phyloP scores from a whole-genome alignment of 176 grass and related monocot species.

The Avena eriantha region DNA sequence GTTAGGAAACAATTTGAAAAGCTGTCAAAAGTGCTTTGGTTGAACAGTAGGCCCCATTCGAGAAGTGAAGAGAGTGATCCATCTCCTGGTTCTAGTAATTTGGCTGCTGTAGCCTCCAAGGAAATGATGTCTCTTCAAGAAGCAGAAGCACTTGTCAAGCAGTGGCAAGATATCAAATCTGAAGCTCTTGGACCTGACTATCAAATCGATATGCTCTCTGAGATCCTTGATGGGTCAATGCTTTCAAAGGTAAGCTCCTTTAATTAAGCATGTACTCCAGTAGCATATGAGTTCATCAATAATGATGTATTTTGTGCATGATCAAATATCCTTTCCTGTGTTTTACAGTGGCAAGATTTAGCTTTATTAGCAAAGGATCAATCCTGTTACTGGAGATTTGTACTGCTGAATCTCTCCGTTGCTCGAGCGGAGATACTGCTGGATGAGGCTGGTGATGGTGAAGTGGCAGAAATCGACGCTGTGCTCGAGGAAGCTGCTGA shows the following conservation, averaged over 20 bases:
- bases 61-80: constrained; percentile 42
- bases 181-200: constrained; percentile 84
- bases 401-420: constrained; percentile 74
- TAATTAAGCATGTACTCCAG: not conserved
- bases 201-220: constrained; percentile 66
- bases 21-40: constrained; percentile 58
- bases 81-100: constrained; percentile 31
- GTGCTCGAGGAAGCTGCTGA: constrained; percentile 95
- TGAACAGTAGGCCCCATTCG: constrained; percentile 45
- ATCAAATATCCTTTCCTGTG: not conserved
- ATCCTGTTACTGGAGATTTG: constrained; percentile 86
- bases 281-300: constrained; percentile 15
- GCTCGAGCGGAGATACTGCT: constrained; percentile 71
- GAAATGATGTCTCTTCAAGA: constrained; percentile 76
- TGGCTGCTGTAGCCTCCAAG: constrained; percentile 28
- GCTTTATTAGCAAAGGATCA: constrained; percentile 67
- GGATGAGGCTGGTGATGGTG: constrained; percentile 53
- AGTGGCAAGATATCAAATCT: constrained; percentile 93
- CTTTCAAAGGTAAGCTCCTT: constrained; percentile 68
- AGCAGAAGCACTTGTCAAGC: constrained; percentile 83
- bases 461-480: constrained; percentile 80
- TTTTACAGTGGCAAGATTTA: constrained; percentile 82
- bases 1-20: constrained; percentile 63
- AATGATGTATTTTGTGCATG: constrained; percentile 34
- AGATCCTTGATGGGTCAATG: constrained; percentile 84